Percentiles rank a stretch among this genome's conserved stretches.
Evolutionary conservation across 768 basidiomycete species (phyloP).

Genomic region (Naganishia onofrii): DNA sequence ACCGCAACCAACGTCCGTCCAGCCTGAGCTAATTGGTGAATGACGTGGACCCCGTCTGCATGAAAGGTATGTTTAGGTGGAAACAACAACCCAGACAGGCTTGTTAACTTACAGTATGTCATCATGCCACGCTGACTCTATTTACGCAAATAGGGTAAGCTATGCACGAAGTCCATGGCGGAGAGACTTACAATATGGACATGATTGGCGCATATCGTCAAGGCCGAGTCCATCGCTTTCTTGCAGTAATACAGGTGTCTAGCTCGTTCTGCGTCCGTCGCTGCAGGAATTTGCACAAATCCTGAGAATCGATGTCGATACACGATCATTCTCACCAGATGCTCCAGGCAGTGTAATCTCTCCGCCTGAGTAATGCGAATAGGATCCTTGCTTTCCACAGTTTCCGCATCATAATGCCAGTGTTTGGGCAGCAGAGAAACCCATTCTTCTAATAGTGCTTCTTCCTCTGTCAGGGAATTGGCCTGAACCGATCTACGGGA

Average conservation of each 20-base stretch:
- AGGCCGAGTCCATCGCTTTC: conserved; percentile 72
- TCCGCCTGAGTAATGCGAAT: conserved; percentile 86
- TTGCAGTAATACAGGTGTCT: conserved; percentile 50
- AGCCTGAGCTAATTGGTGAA: conserved; percentile 90
- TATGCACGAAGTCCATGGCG: not conserved
- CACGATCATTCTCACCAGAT: conserved; percentile 81
- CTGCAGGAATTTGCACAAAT: conserved; percentile 48
- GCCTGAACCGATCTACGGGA: conserved; percentile 56
- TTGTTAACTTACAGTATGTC: conserved; percentile 78
- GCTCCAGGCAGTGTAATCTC: conserved; percentile 79
- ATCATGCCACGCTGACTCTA: conserved; percentile 70
- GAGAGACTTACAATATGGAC: conserved; percentile 66
- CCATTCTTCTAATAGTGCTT: conserved; percentile 75
- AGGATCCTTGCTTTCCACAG: conserved; percentile 76
- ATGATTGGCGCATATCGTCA: conserved; percentile 78
- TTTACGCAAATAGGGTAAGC: not conserved
- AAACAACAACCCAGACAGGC: not conserved
- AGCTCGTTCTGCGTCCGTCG: conserved; percentile 64
- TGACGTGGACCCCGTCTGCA: conserved; percentile 87
- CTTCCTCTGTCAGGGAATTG: conserved; percentile 62
- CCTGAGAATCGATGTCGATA: conserved; percentile 71
- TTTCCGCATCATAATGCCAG: conserved; percentile 78
- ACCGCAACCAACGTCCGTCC: conserved; percentile 85
- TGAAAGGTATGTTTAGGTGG: not conserved
- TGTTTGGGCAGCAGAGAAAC: conserved; percentile 66